Evolutionary conservation across 2,329 filamentous ascomycete species (phyloP).

Genomic region (Aureobasidium sp.): DNA sequence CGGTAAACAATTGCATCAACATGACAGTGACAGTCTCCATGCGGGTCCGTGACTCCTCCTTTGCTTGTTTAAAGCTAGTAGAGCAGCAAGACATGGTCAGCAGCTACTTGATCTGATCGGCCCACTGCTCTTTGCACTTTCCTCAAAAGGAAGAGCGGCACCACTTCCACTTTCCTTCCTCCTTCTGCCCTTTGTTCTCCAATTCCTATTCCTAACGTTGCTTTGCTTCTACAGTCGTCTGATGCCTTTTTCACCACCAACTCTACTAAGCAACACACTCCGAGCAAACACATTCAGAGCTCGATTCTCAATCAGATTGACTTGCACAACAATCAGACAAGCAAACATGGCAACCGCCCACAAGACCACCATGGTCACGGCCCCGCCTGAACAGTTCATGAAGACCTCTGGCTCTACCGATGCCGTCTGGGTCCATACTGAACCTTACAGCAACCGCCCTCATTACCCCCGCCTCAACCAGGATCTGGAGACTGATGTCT

Average conservation of each 20-base stretch:
- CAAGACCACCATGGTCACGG: slow-evolving; percentile 11
- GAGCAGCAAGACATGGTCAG: background rate
- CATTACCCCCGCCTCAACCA: slow-evolving; percentile 37
- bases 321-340: background rate
- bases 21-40: background rate
- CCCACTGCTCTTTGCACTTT: background rate
- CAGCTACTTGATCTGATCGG: background rate
- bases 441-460: slow-evolving; percentile 41
- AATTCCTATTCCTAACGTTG: background rate
- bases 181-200: background rate
- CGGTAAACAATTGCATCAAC: slow-evolving; percentile 1
- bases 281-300: slow-evolving; percentile 2
- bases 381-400: slow-evolving; percentile 30
- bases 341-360: slow-evolving; percentile 19
- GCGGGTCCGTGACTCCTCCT: background rate
- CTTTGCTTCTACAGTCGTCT: background rate
- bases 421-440: slow-evolving; percentile 47
- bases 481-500: slow-evolving; percentile 44
- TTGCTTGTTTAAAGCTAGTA: background rate
- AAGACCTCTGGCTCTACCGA: slow-evolving; percentile 46
- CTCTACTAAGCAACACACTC: background rate
- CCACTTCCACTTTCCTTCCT: background rate
- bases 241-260: slow-evolving; percentile 7
- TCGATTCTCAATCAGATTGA: background rate
- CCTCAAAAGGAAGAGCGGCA: background rate